These are phyloP conservation scores for Chenopodium formosanum DNA, from an alignment of 148 eudicot species.

Conservation along the genomic window DNA sequence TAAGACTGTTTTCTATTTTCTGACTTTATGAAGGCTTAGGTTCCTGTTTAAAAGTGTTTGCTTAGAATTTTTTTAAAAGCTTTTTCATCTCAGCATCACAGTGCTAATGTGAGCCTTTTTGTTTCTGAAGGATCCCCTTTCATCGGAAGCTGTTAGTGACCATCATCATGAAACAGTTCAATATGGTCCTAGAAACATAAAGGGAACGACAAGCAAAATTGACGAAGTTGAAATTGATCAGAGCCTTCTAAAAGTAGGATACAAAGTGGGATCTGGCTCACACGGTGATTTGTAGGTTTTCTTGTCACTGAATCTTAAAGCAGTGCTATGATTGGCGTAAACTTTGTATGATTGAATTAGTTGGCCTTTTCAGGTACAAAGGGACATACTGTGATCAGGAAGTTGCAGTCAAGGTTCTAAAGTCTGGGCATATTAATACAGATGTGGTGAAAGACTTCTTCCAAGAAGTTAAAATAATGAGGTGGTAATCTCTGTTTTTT, in stretches of 20 bases:
- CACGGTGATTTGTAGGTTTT: conserved; percentile 69
- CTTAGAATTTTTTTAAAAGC: not conserved
- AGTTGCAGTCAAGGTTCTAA: conserved; percentile 78
- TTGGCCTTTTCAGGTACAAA: conserved; percentile 52
- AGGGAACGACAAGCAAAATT: conserved; percentile 32
- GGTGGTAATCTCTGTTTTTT: conserved; percentile 37
- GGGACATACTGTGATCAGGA: conserved; percentile 68
- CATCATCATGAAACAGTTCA: conserved; percentile 20
- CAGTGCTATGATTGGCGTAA: not conserved
- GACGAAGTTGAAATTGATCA: conserved; percentile 68
- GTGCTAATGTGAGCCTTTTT: conserved; percentile 11
- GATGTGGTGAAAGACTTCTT: conserved; percentile 66
- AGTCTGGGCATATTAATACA: conserved; percentile 47
- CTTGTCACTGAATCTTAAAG: not conserved
- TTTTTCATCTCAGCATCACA: not conserved
- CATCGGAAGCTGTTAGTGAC: conserved; percentile 34
- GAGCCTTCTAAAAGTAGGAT: conserved; percentile 45
- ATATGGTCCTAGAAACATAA: conserved; percentile 20
- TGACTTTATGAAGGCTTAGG: not conserved
- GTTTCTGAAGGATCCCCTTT: conserved; percentile 43
- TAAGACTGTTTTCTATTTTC: not conserved
- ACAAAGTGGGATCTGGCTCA: conserved; percentile 61
- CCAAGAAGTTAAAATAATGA: conserved; percentile 82
- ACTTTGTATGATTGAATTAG: not conserved
- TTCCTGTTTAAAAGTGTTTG: not conserved